phyloP scores from a whole-genome alignment of 1,284 basidiomycete species.

The Coniferiporia sulphurascens region DNA sequence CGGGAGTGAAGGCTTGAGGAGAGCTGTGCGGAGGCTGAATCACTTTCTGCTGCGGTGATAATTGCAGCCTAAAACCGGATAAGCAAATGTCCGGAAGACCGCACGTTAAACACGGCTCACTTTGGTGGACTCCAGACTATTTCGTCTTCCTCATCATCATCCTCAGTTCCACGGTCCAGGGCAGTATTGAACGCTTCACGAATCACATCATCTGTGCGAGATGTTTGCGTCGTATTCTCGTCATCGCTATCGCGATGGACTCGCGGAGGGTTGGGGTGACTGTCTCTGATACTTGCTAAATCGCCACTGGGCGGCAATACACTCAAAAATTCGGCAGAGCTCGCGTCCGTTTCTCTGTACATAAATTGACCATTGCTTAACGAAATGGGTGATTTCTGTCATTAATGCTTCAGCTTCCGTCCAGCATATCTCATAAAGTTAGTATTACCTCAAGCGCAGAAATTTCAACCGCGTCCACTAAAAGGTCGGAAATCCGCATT shows the following conservation, averaged over 20 bases:
- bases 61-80: not conserved
- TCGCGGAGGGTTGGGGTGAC: slow-evolving; percentile 4
- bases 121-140: slow-evolving; percentile 58
- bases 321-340: not conserved
- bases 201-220: slow-evolving; percentile 75
- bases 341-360: not conserved
- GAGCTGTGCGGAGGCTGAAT: slow-evolving; percentile 6
- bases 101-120: slow-evolving; percentile 29
- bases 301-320: slow-evolving; percentile 13
- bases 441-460: slow-evolving; percentile 49
- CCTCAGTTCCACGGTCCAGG: slow-evolving; percentile 37
- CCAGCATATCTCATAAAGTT: not conserved
- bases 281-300: not conserved
- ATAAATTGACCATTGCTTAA: slow-evolving; percentile 28
- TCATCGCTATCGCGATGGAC: slow-evolving; percentile 40
- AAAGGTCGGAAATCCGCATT: slow-evolving; percentile 87
- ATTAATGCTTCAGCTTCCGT: slow-evolving; percentile 1
- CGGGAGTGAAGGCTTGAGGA: slow-evolving; percentile 8
- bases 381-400: slow-evolving; percentile 38
- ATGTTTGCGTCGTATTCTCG: slow-evolving; percentile 57
- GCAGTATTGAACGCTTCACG: slow-evolving; percentile 69
- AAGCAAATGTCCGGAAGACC: no score
- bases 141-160: slow-evolving; percentile 51
- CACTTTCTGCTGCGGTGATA: slow-evolving; percentile 15
- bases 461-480: slow-evolving; percentile 70